Evolutionary conservation across 768 basidiomycete species (phyloP).

Genomic region (Galerina marginata): DNA sequence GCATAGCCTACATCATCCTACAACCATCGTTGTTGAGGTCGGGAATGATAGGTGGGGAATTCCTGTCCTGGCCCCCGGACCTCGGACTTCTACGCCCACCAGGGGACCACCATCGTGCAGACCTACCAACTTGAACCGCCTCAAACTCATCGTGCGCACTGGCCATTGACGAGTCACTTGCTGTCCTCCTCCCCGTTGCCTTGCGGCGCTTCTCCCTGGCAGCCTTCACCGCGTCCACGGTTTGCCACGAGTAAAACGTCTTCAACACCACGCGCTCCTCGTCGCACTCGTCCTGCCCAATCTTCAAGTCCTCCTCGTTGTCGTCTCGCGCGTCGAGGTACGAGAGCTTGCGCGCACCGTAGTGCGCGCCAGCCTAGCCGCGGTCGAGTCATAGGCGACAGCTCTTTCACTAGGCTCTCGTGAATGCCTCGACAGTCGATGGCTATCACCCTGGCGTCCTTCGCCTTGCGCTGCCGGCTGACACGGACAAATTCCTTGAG

Average conservation of each 20-base stretch:
- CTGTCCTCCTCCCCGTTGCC: constrained; percentile 46
- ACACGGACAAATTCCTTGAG: constrained; percentile 72
- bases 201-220: constrained; percentile 73
- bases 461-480: constrained; percentile 49
- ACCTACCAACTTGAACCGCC: constrained; percentile 26
- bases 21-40: constrained; percentile 65
- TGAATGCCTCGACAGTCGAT: constrained; percentile 78
- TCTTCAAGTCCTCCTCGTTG: constrained; percentile 62
- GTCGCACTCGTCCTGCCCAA: constrained; percentile 86
- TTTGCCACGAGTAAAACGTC: constrained; percentile 88
- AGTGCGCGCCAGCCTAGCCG: constrained; percentile 77
- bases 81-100: constrained; percentile 45
- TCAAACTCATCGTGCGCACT: constrained; percentile 37
- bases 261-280: constrained; percentile 74
- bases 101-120: constrained; percentile 61
- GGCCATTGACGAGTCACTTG: constrained; percentile 39
- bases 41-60: constrained; percentile 52
- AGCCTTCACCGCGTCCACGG: constrained; percentile 75
- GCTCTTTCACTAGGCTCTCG: constrained; percentile 67
- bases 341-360: constrained; percentile 69
- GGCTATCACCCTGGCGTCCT: constrained; percentile 64
- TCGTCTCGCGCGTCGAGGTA: constrained; percentile 77
- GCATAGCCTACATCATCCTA: constrained; percentile 63
- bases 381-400: constrained; percentile 63
- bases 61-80: constrained; percentile 44